Conservation (phyloP, 1,139 yeast species). For the Geotrichum reessii region DNA sequence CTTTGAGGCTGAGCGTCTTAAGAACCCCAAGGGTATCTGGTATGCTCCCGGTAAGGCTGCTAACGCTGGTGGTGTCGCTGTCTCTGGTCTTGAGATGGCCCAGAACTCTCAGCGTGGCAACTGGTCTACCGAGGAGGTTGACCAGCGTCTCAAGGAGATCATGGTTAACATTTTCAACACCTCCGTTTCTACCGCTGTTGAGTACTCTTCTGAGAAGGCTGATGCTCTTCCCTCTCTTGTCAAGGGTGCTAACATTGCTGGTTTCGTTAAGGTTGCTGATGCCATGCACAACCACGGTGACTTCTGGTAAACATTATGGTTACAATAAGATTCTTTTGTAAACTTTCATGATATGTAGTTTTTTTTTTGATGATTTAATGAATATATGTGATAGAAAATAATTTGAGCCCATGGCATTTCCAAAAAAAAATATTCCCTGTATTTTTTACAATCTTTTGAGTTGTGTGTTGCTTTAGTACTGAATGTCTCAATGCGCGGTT, state of each 20-base stretch:
- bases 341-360: not conserved
- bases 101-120: slow-evolving; percentile 92
- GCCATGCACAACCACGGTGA: slow-evolving; percentile 99
- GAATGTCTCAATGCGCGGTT: too few relatives aligned
- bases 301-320: slow-evolving; percentile 38
- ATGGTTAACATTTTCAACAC: slow-evolving; percentile 91
- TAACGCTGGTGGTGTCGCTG: slow-evolving; percentile 99
- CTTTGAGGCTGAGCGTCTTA: slow-evolving; percentile 78
- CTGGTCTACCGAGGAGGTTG: slow-evolving; percentile 90
- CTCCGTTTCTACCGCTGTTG: slow-evolving; percentile 82
- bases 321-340: not conserved
- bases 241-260: slow-evolving; percentile 98
- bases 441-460: too few relatives aligned
- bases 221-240: slow-evolving; percentile 82
- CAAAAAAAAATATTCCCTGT: too few relatives aligned
- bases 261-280: slow-evolving; percentile 95
- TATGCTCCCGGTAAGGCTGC: slow-evolving; percentile 99
- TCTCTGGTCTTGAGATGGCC: slow-evolving; percentile 98
- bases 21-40: slow-evolving; percentile 65
- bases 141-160: slow-evolving; percentile 76
- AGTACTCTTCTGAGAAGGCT: slow-evolving; percentile 66
- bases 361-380: not conserved
- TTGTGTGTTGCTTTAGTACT: too few relatives aligned
- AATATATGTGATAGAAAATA: not conserved
- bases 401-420: too few relatives aligned